Evolutionary conservation across 495 filamentous ascomycete genomes (phyloP), one percentile per base, ranked within the genome.

Genomic region (Aspergillus mulundensis): DNA sequence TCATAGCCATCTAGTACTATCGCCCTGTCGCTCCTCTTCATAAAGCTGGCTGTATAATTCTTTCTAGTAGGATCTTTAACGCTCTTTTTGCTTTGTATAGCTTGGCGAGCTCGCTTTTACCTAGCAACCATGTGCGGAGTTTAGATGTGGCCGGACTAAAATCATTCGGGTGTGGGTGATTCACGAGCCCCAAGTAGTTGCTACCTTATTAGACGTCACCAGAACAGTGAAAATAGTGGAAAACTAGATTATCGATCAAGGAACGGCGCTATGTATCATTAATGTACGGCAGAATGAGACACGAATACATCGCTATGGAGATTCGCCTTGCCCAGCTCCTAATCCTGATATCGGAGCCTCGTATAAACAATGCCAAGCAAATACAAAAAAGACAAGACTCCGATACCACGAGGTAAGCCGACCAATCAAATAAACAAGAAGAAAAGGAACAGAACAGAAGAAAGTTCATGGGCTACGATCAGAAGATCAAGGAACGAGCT

Each of bases 401-500:
- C 65, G 48, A 63, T 59, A 60, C 64, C 65, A 45, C 36, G 16
- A n/a, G n/a, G 58, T 25, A 49, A 34, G 61, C 54, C 20, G 11
- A 50, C 21, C 44, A 50, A 24, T 12, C 39, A 43, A 25, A 28
- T 19, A 32, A 54, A 48, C 30, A 34, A 8, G 20, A 1, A 46
- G 34, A 49, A 54, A 50, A 23, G 19, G 49, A 57, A 54, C 24
- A 34, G 28, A n/a, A 7, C 12, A 10, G 32, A 15, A 36, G 32
- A 36, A 36, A 36, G 32, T 36, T 6, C 32, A 36, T 14, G 6
- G 11, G 15, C 23, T n/a, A 52, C 32, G 14, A 50, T 42, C 61
- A 77, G 46, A 76, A 75, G 57, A 77, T 73, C 48, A 77, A 65
- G 12, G 74, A 77, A 50, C 74, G 73, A 5, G 74, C 72, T 63